A percentile compares a stretch with the other conserved stretches of the same genome.
Conservation (phyloP, 768 basidiomycete genomes). For the Amanita pallidorosea region DNA sequence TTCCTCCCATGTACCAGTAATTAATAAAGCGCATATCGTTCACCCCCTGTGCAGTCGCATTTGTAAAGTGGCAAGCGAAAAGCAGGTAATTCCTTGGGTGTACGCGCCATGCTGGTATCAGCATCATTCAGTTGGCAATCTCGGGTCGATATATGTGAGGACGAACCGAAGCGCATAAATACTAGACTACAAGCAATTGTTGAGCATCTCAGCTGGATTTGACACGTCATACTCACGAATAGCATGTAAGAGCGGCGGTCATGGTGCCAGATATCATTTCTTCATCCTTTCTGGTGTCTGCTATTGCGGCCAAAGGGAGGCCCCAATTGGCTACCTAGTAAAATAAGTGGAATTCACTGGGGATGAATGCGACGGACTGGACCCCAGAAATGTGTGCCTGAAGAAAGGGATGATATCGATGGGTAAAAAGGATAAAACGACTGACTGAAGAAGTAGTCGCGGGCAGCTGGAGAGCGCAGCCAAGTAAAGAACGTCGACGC, state of each 20-base stretch:
- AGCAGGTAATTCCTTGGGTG: constrained; percentile 94
- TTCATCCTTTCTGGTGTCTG: constrained; percentile 90
- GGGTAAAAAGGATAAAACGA: constrained; percentile 8
- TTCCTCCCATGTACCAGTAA: constrained; percentile 87
- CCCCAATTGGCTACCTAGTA: constrained; percentile 95
- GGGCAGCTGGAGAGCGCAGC: constrained; percentile 83
- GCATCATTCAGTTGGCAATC: constrained; percentile 3
- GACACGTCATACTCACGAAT: constrained; percentile 66
- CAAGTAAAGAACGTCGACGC: constrained; percentile 81
- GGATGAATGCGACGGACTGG: constrained; percentile 49
- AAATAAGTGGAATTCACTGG: constrained; percentile 1
- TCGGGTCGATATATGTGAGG: background rate
- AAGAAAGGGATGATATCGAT: constrained; percentile 6
- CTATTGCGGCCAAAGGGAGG: constrained; percentile 84
- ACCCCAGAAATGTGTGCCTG: constrained; percentile 98
- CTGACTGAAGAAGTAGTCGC: constrained; percentile 94
- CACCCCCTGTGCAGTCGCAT: constrained; percentile 74
- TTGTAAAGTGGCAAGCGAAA: constrained; percentile 90
- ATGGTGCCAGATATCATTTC: constrained; percentile 95
- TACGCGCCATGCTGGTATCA: constrained; percentile 74
- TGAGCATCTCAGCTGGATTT: constrained; percentile 6
- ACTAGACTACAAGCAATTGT: constrained; percentile 38
- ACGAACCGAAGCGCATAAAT: constrained; percentile 89
- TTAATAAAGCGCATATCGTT: constrained; percentile 82
- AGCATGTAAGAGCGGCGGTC: constrained; percentile 81